Conservation (phyloP, 2,329 filamentous ascomycete species). For the Zelopaecilomyces penicillatus region DNA sequence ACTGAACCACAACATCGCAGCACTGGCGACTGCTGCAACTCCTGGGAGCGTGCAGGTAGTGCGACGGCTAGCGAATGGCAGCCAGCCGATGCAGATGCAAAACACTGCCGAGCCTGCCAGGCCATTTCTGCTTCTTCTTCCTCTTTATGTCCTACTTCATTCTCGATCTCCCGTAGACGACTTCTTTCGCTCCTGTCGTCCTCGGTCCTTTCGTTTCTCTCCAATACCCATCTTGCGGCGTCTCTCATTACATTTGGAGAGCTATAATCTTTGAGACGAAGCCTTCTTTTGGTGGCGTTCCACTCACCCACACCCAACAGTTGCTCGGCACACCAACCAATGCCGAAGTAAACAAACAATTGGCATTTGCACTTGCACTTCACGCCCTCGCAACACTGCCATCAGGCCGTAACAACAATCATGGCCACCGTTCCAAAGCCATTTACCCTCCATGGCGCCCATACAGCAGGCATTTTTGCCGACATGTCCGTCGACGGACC, state of each 20-base stretch:
- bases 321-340: conserved; percentile 1
- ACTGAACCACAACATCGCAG: conserved; percentile 17
- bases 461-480: conserved; percentile 88
- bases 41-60: background rate
- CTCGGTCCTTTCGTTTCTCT: background rate
- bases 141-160: background rate
- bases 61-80: background rate
- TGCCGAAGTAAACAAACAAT: conserved; percentile 12
- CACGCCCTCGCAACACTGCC: conserved; percentile 4
- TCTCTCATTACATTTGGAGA: no score
- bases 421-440: conserved; percentile 48
- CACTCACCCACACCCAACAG: no score
- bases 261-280: no score
- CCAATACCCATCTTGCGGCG: no score
- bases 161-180: background rate
- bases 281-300: no score
- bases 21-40: background rate
- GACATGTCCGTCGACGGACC: conserved; percentile 92
- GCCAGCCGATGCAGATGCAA: background rate
- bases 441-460: conserved; percentile 53
- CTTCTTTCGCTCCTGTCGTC: background rate
- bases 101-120: background rate
- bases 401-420: conserved; percentile 12
- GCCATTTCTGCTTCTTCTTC: background rate
- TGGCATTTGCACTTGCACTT: conserved; percentile 1